Percentiles rank a stretch among this genome's conserved stretches.
Evolutionary conservation across 169 alveolate genomes (phyloP).

Genomic region (Eimeria maxima): DNA sequence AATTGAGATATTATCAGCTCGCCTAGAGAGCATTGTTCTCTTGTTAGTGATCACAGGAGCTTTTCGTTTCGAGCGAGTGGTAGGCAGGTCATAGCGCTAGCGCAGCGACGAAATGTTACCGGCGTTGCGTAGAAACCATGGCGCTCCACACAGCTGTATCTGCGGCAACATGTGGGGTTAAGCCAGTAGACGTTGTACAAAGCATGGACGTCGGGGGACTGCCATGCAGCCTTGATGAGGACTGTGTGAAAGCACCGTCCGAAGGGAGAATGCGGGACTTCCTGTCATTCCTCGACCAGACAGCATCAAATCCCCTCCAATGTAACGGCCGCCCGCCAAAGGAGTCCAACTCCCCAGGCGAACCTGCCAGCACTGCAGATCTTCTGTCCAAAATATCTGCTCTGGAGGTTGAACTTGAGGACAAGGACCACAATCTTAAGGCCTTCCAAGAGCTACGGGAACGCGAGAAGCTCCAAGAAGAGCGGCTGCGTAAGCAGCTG

Average conservation of each 20-base stretch:
- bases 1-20: background rate
- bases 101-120: background rate
- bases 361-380: background rate
- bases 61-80: background rate
- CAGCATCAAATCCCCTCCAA: background rate
- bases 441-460: constrained; percentile 75
- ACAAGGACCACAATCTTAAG: constrained; percentile 67
- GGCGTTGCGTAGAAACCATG: background rate
- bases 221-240: background rate
- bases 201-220: constrained; percentile 5
- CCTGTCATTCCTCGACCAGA: constrained; percentile 37
- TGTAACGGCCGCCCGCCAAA: background rate
- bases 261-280: constrained; percentile 60
- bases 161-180: constrained; percentile 65
- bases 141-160: constrained; percentile 55
- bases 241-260: background rate
- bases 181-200: constrained; percentile 13
- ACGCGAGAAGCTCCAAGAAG: constrained; percentile 25
- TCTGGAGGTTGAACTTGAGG: constrained; percentile 74
- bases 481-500: constrained; percentile 26
- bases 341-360: background rate
- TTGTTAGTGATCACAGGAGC: background rate
- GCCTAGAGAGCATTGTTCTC: background rate
- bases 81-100: background rate
- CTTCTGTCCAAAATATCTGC: constrained; percentile 66